Percentiles rank a stretch among this genome's conserved stretches.
phyloP scores from a whole-genome alignment of 2,329 filamentous ascomycete species.

The Penicillium sp. region DNA sequence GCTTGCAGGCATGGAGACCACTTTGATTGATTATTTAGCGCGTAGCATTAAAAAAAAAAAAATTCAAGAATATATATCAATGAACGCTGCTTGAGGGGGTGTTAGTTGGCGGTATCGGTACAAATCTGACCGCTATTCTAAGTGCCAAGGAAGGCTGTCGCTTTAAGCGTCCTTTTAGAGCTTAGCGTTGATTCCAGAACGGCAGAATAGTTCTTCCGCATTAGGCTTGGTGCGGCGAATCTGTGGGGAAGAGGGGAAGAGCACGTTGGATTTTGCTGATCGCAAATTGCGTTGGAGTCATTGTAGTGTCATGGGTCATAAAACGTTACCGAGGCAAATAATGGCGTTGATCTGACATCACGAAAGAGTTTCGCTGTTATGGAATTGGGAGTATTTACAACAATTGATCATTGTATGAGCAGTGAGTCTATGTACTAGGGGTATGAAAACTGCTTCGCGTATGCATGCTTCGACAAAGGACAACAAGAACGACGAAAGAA shows the following conservation, averaged over 20 bases:
- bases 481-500: conserved; percentile 16
- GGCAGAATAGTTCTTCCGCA: neutral
- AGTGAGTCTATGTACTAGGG: conserved; percentile 15
- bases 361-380: neutral
- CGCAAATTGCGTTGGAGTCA: neutral
- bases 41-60: neutral
- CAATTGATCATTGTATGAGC: neutral
- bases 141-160: neutral
- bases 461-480: neutral
- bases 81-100: neutral
- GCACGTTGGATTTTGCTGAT: neutral
- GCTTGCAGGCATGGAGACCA: neutral
- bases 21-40: neutral
- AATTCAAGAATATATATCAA: too few relatives aligned
- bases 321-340: neutral
- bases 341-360: neutral
- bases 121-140: neutral
- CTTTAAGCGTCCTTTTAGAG: too few relatives aligned
- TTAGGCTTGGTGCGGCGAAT: neutral
- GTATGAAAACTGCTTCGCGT: conserved; percentile 13
- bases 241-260: neutral
- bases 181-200: neutral
- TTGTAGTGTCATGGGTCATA: neutral
- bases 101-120: neutral
- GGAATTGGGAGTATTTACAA: neutral